Conservation (phyloP, 2,329 filamentous ascomycete species). For the Fusarium coffeatum region DNA sequence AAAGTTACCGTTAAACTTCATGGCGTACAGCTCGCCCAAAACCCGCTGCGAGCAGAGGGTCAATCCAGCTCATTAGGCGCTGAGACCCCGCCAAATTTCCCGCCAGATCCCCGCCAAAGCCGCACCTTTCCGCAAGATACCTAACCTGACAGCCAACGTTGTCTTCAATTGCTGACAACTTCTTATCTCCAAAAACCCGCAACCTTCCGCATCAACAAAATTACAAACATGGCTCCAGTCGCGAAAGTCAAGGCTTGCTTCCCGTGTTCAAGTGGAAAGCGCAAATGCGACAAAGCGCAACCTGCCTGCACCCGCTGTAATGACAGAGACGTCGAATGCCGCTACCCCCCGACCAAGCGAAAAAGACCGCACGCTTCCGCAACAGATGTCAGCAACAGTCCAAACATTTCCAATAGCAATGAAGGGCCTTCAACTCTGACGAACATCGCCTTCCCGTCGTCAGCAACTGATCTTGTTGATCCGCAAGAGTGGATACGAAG, state of each 20-base stretch:
- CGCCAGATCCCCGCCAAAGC: not conserved
- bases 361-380: not conserved
- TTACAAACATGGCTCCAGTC: not conserved
- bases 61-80: rapidly evolving
- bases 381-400: not conserved
- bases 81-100: not conserved
- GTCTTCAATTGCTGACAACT: not conserved
- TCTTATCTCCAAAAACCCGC: not conserved
- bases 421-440: not conserved
- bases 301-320: conserved; percentile 3
- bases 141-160: not conserved
- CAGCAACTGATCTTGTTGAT: not conserved
- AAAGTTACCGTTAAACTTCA: not conserved
- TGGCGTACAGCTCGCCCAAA: not conserved
- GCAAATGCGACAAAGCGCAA: conserved; percentile 17
- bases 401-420: not conserved
- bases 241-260: conserved; percentile 7
- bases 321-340: conserved; percentile 14
- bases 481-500: conserved; percentile 6
- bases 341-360: conserved; percentile 4
- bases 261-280: not conserved
- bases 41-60: not conserved
- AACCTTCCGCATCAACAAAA: not conserved
- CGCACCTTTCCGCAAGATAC: not conserved
- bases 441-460: not conserved